Conservation (phyloP, 2,329 filamentous ascomycete genomes). For the Colletotrichum sp. region DNA sequence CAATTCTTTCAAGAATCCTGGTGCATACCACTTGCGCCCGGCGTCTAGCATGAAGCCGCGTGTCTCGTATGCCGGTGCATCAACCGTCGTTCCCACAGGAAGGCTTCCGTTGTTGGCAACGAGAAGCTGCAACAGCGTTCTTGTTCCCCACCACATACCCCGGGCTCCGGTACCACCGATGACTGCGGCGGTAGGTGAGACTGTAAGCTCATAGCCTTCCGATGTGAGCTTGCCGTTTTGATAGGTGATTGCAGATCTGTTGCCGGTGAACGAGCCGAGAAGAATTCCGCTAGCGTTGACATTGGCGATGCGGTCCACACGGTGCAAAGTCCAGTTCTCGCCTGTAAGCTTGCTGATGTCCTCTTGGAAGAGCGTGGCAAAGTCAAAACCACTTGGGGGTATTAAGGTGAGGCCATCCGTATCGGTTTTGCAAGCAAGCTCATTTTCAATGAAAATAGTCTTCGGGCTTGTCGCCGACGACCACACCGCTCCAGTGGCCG, state of each 20-base stretch:
- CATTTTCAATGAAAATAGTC: slow-evolving; percentile 44
- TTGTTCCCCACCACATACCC: slow-evolving; percentile 52
- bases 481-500: not conserved
- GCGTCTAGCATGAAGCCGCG: slow-evolving; percentile 45
- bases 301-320: slow-evolving; percentile 34
- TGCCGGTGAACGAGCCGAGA: slow-evolving; percentile 36
- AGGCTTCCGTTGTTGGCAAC: slow-evolving; percentile 33
- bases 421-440: slow-evolving; percentile 44
- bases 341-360: slow-evolving; percentile 48
- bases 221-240: slow-evolving; percentile 50
- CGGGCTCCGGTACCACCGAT: slow-evolving; percentile 46
- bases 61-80: slow-evolving; percentile 48
- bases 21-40: slow-evolving; percentile 27
- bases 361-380: slow-evolving; percentile 48
- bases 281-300: slow-evolving; percentile 42
- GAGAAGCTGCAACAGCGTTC: slow-evolving; percentile 47
- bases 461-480: not conserved
- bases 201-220: slow-evolving; percentile 53
- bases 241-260: slow-evolving; percentile 40
- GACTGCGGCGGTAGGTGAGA: slow-evolving; percentile 34
- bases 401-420: slow-evolving; percentile 53
- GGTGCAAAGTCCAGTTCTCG: slow-evolving; percentile 43
- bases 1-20: slow-evolving; percentile 42
- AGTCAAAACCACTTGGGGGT: slow-evolving; percentile 53
- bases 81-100: slow-evolving; percentile 30